Conservation (phyloP, 257 asterid genomes). For the Fraxinus excelsior region DNA sequence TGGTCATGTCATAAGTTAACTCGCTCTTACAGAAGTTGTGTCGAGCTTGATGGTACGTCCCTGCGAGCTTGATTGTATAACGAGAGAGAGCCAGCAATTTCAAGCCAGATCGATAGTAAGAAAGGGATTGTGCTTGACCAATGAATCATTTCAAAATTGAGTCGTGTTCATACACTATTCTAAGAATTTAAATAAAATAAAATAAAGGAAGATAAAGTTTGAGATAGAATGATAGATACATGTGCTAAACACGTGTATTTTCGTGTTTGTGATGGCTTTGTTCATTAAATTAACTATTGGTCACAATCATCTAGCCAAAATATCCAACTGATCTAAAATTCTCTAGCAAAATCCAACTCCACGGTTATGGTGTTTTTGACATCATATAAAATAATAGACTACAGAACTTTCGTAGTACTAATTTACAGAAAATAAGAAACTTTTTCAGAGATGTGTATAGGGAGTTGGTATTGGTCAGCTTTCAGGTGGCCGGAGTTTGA, state of each 20-base stretch:
- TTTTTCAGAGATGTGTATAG: slow-evolving; percentile 37
- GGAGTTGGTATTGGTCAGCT: slow-evolving; percentile 38
- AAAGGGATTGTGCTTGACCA: neutral
- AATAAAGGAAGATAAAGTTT: neutral
- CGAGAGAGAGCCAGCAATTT: too few species aligned
- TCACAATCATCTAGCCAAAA: neutral
- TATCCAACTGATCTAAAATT: neutral
- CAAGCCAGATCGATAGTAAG: too few species aligned
- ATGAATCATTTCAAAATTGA: neutral
- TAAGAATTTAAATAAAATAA: too few species aligned
- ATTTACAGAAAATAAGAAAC: neutral
- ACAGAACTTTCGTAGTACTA: neutral
- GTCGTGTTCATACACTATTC: neutral
- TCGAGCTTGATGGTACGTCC: neutral
- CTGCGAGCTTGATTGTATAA: too few species aligned
- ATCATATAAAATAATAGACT: neutral
- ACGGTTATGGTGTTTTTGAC: neutral
- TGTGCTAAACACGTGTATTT: neutral
- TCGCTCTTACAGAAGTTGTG: neutral
- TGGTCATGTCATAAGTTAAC: too few species aligned
- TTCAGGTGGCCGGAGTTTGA: slow-evolving; percentile 63
- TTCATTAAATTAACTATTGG: neutral
- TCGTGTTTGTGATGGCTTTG: neutral
- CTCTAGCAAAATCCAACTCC: neutral
- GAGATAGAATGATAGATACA: neutral